Evolutionary conservation across 805 yeast genomes (phyloP), one percentile per base, ranked within the genome.

Genomic region (Phaffomyces thermotolerans): DNA sequence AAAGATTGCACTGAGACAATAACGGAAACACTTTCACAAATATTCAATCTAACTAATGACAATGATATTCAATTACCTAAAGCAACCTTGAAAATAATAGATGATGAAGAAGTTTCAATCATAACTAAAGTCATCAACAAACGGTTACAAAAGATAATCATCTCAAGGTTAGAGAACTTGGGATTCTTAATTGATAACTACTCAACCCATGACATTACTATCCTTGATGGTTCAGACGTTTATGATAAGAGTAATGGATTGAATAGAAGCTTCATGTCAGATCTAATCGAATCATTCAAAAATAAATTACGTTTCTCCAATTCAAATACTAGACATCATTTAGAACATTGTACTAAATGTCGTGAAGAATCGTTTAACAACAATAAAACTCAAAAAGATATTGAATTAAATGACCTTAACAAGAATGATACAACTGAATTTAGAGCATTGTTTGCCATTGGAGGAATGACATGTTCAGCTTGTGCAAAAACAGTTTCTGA

Each of bases 381-480:
- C 15, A 48, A 46, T 14, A 50, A 20, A 20, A 20, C 22, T 5
- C 5, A 20, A 20, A 24, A 12, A 31, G 18, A 15, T 17, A 31
- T 15, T n/a, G 34, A 31, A n/a, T 31, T 31, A 18, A 31, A 31
- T 31, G 34, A 31, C 2, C 10, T 17, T 2, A n/a, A 15, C 15
- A 15, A 15, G n/a, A 29, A 29, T 29, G 14, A 6, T 6, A 29
- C 14, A 4, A 44, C 47, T 24, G 65, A 64, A 36, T 73, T 61
- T 47, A 57, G 76, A 39, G 86, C 83, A 0, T 71, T 75, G 1
- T 72, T 76, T 43, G 64, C 79, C 8, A 66, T 83, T 40, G 71
- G 72, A 10, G 88, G 86, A 3, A 81, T 83, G 88, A 75, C 85
- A 2, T 80, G 88, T 54, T 77, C 83, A 4, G 64, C 81, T 6